Evolutionary conservation across 495 filamentous ascomycete genomes (phyloP).

Genomic region (Penicillium odoratum): DNA sequence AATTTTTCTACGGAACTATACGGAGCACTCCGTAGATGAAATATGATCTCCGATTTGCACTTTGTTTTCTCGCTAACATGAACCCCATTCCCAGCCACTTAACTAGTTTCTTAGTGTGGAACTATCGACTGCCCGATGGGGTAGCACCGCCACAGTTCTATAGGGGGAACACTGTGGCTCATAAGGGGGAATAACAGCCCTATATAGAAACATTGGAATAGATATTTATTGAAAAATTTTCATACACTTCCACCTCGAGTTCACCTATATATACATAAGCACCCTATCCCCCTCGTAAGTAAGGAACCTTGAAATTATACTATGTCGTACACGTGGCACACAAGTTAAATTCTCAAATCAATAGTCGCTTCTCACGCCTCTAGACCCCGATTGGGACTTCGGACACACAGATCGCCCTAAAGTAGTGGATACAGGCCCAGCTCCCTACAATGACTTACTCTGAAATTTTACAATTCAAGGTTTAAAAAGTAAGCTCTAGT

Average conservation of each 20-base stretch:
- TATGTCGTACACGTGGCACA: constrained; percentile 8
- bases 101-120: not conserved
- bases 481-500: not conserved
- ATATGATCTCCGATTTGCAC: not conserved
- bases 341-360: not conserved
- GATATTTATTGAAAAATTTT: too few relatives aligned
- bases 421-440: not conserved
- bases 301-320: not conserved
- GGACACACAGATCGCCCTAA: constrained; percentile 1
- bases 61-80: not conserved
- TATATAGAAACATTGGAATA: not conserved
- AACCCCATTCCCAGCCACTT: not conserved
- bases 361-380: constrained; percentile 1
- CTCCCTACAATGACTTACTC: not conserved
- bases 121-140: not conserved
- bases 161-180: not conserved
- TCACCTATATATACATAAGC: too few relatives aligned
- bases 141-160: not conserved
- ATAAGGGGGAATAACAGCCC: not conserved
- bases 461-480: not conserved
- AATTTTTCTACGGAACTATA: too few relatives aligned
- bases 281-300: too few relatives aligned
- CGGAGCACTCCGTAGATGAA: not conserved
- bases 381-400: not conserved
- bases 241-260: too few relatives aligned